phyloP scores from a whole-genome alignment of 2,329 filamentous ascomycete species.

The Calonectria crousiana region DNA sequence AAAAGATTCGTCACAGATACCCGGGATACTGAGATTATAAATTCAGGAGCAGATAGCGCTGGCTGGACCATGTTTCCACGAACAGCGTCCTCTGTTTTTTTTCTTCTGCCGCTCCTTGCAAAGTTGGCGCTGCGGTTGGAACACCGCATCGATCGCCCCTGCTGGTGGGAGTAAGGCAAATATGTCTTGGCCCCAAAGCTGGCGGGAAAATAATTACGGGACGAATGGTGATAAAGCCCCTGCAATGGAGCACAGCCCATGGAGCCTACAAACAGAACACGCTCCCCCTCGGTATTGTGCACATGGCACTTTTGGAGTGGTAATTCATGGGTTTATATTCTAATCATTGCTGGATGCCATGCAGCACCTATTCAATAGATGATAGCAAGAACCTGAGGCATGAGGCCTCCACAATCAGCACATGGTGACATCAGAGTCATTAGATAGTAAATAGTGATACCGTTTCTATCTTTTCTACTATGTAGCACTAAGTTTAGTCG shows the following conservation, averaged over 20 bases:
- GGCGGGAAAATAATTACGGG: not conserved
- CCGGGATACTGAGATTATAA: slow-evolving; percentile 15
- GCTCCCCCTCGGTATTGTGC: not conserved
- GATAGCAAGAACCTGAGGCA: not conserved
- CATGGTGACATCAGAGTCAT: not conserved
- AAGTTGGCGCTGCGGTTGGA: not conserved
- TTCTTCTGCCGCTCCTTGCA: not conserved
- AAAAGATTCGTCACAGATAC: not conserved
- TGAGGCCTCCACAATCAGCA: not conserved
- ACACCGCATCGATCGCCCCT: not conserved
- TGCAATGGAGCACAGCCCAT: not conserved
- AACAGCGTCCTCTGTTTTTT: not conserved
- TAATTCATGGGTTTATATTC: not conserved
- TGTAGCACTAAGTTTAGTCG: slow-evolving; percentile 31
- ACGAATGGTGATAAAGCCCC: not conserved
- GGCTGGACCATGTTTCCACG: too few species aligned
- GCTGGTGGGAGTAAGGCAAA: not conserved
- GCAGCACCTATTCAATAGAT: not conserved
- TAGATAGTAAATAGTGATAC: not conserved
- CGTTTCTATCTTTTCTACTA: not conserved
- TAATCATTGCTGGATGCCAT: too few species aligned
- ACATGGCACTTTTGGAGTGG: too few species aligned
- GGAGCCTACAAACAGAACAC: too few species aligned
- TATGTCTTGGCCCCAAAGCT: not conserved
- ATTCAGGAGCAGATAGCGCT: slow-evolving; percentile 4